Evolutionary conservation across 257 asterid genomes (phyloP).

Genomic region (Cordia subcordata): DNA sequence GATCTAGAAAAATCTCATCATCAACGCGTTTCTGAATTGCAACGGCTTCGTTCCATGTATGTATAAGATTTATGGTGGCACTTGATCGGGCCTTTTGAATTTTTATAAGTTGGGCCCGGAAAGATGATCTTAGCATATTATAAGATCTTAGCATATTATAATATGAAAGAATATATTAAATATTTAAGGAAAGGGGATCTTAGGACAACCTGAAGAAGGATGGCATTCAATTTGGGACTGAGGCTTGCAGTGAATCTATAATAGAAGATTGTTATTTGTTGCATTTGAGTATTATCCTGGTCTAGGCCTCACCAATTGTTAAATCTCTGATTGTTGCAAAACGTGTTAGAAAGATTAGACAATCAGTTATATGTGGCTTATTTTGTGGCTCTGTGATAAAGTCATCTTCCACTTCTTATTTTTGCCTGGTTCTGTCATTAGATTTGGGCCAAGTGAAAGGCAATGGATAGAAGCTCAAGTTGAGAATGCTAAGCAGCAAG

Average conservation of each 20-base stretch:
- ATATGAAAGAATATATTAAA: too few relatives aligned
- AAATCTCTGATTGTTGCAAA: background rate
- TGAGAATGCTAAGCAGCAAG: constrained; percentile 96
- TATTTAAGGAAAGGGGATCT: too few relatives aligned
- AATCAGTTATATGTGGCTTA: background rate
- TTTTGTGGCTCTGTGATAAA: background rate
- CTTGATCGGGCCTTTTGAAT: too few relatives aligned
- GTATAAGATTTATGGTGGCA: too few relatives aligned
- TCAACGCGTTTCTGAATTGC: constrained; percentile 94
- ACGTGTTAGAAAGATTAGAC: too few relatives aligned
- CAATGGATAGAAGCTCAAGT: constrained; percentile 99
- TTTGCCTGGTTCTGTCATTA: constrained; percentile 30
- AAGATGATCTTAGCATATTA: too few relatives aligned
- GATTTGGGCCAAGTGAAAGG: constrained; percentile 95
- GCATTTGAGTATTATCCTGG: background rate
- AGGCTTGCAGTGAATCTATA: background rate
- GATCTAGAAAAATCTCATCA: constrained; percentile 81
- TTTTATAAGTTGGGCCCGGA: too few relatives aligned
- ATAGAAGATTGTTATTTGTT: background rate
- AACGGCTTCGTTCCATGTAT: constrained; percentile 92
- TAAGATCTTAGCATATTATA: too few relatives aligned
- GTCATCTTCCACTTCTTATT: constrained; percentile 2
- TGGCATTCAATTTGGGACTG: too few relatives aligned
- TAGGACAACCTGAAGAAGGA: too few relatives aligned
- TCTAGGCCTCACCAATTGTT: background rate